Conservation (phyloP, 371 early-diverging fungal genomes). For the Spiromyces aspiralis region DNA sequence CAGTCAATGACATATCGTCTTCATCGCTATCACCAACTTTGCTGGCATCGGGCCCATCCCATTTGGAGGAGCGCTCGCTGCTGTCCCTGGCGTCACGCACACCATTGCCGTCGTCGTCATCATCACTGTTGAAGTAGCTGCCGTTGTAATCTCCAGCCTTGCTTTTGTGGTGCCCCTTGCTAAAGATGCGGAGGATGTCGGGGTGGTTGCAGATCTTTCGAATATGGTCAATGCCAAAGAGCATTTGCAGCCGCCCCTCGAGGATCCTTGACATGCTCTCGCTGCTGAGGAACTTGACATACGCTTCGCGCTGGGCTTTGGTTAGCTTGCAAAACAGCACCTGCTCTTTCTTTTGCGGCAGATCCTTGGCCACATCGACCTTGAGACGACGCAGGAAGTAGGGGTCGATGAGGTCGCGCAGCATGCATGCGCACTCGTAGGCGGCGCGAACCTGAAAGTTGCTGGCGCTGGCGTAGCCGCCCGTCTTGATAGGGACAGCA, state of each 20-base stretch:
- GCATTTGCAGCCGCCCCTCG: constrained; percentile 62
- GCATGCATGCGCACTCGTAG: constrained; percentile 75
- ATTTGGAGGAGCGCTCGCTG: background rate
- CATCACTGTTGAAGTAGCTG: background rate
- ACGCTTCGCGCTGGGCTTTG: constrained; percentile 51
- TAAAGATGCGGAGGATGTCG: constrained; percentile 40
- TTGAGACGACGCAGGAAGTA: constrained; percentile 91
- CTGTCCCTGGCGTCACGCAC: constrained; percentile 5
- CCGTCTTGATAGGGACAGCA: constrained; percentile 76
- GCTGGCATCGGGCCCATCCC: background rate
- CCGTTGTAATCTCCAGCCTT: background rate
- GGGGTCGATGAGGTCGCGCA: constrained; percentile 86
- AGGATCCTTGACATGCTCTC: constrained; percentile 57
- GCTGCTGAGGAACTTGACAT: constrained; percentile 56
- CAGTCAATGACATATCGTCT: constrained; percentile 1
- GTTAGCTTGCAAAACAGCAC: constrained; percentile 89
- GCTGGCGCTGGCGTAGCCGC: constrained; percentile 78
- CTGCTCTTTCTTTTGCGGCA: constrained; percentile 90
- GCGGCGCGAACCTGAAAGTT: constrained; percentile 77
- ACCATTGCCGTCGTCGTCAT: background rate
- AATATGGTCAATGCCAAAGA: constrained; percentile 85
- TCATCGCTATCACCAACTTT: background rate
- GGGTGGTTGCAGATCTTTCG: constrained; percentile 98
- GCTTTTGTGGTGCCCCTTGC: constrained; percentile 1
- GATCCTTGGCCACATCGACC: constrained; percentile 73